Conservation (phyloP, 331 rosid species). For the Quercus tomentella region DNA sequence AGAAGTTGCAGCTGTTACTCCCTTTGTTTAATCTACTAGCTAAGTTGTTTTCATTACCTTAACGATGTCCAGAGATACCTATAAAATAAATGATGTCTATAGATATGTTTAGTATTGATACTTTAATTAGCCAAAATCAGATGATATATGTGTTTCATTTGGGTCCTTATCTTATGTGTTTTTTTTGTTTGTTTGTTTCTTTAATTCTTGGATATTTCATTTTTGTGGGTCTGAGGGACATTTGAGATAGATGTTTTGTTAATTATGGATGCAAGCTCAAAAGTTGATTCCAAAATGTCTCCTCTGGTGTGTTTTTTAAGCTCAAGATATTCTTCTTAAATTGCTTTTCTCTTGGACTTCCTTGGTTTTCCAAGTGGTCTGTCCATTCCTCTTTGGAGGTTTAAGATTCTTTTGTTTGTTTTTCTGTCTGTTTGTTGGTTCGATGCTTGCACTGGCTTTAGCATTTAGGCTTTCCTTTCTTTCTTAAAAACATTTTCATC, state of each 20-base stretch:
- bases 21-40: no score
- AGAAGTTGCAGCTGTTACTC: no score
- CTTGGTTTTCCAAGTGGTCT: not conserved
- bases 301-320: not conserved
- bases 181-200: no score
- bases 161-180: no score
- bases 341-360: not conserved
- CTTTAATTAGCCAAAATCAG: no score
- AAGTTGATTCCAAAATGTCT: not conserved
- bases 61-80: no score
- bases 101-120: no score
- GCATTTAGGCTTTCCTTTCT: not conserved
- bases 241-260: not conserved
- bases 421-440: not conserved
- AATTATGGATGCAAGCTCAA: not conserved
- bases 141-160: no score
- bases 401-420: not conserved
- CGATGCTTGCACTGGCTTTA: not conserved
- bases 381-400: not conserved
- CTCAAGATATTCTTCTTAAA: not conserved
- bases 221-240: not conserved
- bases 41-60: no score
- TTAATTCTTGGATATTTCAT: no score
- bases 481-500: no score
- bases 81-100: no score